Percentiles rank a stretch among this genome's conserved stretches.
These are phyloP conservation scores for Madurella fahalii DNA, from an alignment of 2,329 filamentous ascomycete genomes.

Conservation along the genomic window DNA sequence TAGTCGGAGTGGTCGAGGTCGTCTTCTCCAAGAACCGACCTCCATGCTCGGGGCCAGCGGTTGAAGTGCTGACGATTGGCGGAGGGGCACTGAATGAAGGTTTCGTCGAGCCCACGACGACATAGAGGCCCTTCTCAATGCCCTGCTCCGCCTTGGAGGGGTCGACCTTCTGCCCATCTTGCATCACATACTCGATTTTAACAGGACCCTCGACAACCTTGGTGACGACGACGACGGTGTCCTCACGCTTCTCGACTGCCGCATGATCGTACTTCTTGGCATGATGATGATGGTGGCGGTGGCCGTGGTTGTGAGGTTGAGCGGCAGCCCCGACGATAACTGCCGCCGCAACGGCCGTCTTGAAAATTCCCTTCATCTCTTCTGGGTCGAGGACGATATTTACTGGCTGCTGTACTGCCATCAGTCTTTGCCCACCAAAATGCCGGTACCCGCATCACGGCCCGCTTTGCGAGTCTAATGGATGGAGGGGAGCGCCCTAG, in stretches of 20 bases:
- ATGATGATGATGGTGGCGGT: conserved; percentile 58
- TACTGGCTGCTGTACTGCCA: background rate
- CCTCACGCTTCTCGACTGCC: conserved; percentile 44
- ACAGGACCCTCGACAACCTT: conserved; percentile 50
- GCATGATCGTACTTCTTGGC: conserved; percentile 49
- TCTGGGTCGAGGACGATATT: background rate
- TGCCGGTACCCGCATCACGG: background rate
- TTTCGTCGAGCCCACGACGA: conserved; percentile 57
- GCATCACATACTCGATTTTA: conserved; percentile 60
- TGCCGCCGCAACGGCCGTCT: conserved; percentile 50
- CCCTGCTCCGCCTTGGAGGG: conserved; percentile 65
- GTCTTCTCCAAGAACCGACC: conserved; percentile 51
- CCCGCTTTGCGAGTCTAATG: background rate
- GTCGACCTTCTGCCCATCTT: conserved; percentile 60
- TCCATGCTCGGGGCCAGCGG: conserved; percentile 36
- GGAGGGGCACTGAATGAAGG: conserved; percentile 49
- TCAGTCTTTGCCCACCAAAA: background rate
- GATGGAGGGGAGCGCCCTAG: background rate
- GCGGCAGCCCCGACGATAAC: conserved; percentile 52
- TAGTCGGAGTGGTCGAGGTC: conserved; percentile 30
- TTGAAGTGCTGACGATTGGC: conserved; percentile 30
- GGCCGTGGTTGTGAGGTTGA: conserved; percentile 55
- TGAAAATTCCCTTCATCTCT: conserved; percentile 49
- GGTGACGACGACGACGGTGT: conserved; percentile 43
- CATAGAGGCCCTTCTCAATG: conserved; percentile 66